These are phyloP conservation scores for Phytophthora foliorum DNA, from an alignment of 352 stramenopile genomes.

Conservation along the genomic window DNA sequence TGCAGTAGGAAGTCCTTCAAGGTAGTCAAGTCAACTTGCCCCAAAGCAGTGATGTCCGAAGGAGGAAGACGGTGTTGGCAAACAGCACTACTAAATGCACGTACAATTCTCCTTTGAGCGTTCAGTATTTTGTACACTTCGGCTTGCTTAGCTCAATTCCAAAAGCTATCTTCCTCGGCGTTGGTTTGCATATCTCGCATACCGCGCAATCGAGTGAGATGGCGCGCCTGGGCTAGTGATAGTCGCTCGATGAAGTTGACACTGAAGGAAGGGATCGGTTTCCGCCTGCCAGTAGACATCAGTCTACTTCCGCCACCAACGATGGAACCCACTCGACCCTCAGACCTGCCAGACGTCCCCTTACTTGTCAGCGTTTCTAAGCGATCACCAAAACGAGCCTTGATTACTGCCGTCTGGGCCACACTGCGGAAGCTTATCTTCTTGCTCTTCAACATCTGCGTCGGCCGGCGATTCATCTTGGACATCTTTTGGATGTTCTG, in stretches of 20 bases:
- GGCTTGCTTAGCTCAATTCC: conserved; percentile 17
- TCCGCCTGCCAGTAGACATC: conserved; percentile 35
- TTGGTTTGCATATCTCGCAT: conserved; percentile 41
- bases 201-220: conserved; percentile 38
- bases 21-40: too few species aligned
- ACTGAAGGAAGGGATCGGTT: conserved; percentile 38
- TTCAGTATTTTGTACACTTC: neutral
- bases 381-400: conserved; percentile 29
- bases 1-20: too few species aligned
- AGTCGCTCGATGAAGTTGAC: conserved; percentile 44
- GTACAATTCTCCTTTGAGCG: too few species aligned
- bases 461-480: conserved; percentile 56
- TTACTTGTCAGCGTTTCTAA: conserved; percentile 19
- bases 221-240: conserved; percentile 45
- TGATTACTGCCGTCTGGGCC: conserved; percentile 25
- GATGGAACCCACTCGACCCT: conserved; percentile 24
- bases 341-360: conserved; percentile 7
- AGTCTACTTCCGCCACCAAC: conserved; percentile 15
- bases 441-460: conserved; percentile 34
- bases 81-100: too few species aligned
- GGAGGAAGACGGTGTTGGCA: too few species aligned
- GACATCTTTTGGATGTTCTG: conserved; percentile 75
- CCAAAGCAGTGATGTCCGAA: too few species aligned
- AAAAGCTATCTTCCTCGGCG: conserved; percentile 37
- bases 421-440: conserved; percentile 34